These are phyloP conservation scores for Chloromonas sp. DNA, from an alignment of 163 green algal genomes.

Conservation along the genomic window DNA sequence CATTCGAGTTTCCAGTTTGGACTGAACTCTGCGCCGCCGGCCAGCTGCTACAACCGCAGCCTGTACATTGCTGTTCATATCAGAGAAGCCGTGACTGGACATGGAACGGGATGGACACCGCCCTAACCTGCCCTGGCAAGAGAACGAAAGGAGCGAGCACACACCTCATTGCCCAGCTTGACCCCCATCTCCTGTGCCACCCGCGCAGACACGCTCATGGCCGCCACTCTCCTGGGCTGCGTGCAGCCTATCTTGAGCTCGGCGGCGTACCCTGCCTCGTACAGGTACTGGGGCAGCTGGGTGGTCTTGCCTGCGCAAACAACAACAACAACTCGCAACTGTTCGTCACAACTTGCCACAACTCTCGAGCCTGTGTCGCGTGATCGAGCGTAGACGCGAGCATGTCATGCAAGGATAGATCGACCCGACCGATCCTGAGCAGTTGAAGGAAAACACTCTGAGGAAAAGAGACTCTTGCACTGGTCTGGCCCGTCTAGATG, in stretches of 20 bases:
- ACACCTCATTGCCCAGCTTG: constrained; percentile 72
- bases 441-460: too few species aligned
- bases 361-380: neutral
- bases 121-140: neutral
- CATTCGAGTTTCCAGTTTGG: too few species aligned
- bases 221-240: constrained; percentile 88
- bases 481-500: too few species aligned
- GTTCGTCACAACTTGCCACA: neutral
- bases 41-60: too few species aligned
- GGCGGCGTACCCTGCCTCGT: constrained; percentile 88
- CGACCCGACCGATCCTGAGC: too few species aligned
- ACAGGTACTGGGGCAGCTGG: constrained; percentile 90
- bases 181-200: constrained; percentile 83
- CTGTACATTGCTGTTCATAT: too few species aligned
- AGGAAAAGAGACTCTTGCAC: too few species aligned
- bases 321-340: neutral
- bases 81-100: too few species aligned
- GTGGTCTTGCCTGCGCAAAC: constrained; percentile 84
- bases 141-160: neutral
- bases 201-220: constrained; percentile 90
- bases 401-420: too few species aligned
- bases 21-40: too few species aligned
- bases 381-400: too few species aligned
- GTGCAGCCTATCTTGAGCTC: constrained; percentile 91
- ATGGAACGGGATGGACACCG: too few species aligned